A percentile compares a stretch with the other conserved stretches of the same genome.
phyloP scores from a whole-genome alignment of 2,329 filamentous ascomycete species.

The Pleoardoris graminearum region DNA sequence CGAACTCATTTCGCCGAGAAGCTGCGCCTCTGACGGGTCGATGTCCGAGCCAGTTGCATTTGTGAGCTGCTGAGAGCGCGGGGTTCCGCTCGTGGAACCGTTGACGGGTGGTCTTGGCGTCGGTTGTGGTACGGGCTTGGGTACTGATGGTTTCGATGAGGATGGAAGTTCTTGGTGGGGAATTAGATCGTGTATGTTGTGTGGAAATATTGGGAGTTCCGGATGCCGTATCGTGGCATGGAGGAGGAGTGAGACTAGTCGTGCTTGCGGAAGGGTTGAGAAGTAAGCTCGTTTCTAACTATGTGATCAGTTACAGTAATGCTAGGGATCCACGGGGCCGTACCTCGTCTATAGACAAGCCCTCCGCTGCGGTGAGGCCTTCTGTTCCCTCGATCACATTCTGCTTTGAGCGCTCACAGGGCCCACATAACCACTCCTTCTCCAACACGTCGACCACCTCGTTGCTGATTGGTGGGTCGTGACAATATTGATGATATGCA shows the following conservation, averaged over 20 bases:
- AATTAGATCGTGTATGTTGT: slow-evolving; percentile 34
- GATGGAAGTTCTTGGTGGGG: slow-evolving; percentile 10
- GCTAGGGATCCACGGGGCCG: slow-evolving; percentile 8
- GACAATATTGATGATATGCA: slow-evolving; percentile 81
- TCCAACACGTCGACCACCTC: slow-evolving; percentile 68
- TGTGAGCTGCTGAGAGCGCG: slow-evolving; percentile 25
- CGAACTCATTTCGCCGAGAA: slow-evolving; percentile 24
- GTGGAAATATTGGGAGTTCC: slow-evolving; percentile 66
- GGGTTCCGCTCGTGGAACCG: slow-evolving; percentile 21
- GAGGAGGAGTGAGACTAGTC: slow-evolving; percentile 68
- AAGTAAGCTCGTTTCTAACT: slow-evolving; percentile 66
- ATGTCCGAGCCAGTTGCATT: slow-evolving; percentile 27
- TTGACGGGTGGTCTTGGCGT: slow-evolving; percentile 21
- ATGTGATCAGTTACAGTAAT: slow-evolving; percentile 12
- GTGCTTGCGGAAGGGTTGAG: slow-evolving; percentile 60
- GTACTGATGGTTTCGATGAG: slow-evolving; percentile 11
- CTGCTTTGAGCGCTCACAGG: slow-evolving; percentile 54
- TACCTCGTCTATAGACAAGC: slow-evolving; percentile 50
- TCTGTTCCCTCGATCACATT: slow-evolving; percentile 39
- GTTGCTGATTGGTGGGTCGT: slow-evolving; percentile 73
- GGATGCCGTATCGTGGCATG: slow-evolving; percentile 64
- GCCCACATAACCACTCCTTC: slow-evolving; percentile 71
- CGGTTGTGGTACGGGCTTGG: slow-evolving; percentile 10
- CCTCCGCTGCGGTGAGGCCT: slow-evolving; percentile 45
- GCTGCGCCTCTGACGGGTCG: slow-evolving; percentile 39